A percentile compares a stretch with the other conserved stretches of the same genome.
phyloP scores from a whole-genome alignment of 805 yeast species.

The Metschnikowia picachoensis region DNA sequence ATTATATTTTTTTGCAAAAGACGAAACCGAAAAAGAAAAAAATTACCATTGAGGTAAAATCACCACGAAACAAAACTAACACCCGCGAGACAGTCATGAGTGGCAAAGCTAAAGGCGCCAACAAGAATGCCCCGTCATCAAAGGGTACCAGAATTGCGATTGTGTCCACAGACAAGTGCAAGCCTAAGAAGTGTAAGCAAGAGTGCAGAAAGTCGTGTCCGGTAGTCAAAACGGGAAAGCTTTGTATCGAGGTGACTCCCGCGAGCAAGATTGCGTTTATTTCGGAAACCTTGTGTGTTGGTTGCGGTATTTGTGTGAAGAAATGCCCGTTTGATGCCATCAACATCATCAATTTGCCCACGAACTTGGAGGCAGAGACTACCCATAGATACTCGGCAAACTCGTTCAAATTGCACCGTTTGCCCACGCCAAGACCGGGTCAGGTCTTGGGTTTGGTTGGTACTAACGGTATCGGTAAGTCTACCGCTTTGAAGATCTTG shows the following conservation, averaged over 20 bases:
- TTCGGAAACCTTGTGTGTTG: slow-evolving; percentile 91
- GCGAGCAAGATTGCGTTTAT: slow-evolving; percentile 89
- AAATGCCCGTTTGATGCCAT: slow-evolving; percentile 98
- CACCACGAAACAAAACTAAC: neutral
- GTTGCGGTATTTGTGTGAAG: slow-evolving; percentile 99
- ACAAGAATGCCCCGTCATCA: slow-evolving; percentile 16
- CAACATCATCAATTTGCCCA: slow-evolving; percentile 91
- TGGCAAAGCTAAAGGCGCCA: slow-evolving; percentile 19
- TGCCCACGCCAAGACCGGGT: slow-evolving; percentile 98
- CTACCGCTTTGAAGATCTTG: slow-evolving; percentile 92
- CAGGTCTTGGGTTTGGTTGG: slow-evolving; percentile 98
- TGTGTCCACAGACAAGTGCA: slow-evolving; percentile 90
- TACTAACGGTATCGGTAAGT: slow-evolving; percentile 98
- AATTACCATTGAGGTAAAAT: neutral
- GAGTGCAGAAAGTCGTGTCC: slow-evolving; percentile 98
- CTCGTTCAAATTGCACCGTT: slow-evolving; percentile 92
- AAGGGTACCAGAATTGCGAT: slow-evolving; percentile 87
- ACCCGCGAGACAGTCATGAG: slow-evolving; percentile 13
- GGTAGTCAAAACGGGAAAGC: slow-evolving; percentile 94
- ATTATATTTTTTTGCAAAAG: slow-evolving; percentile 2
- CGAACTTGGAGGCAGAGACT: slow-evolving; percentile 86
- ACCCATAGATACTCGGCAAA: slow-evolving; percentile 98
- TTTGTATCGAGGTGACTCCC: slow-evolving; percentile 95
- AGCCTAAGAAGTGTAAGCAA: slow-evolving; percentile 97
- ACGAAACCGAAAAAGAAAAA: neutral